Percentiles rank a stretch among this genome's conserved stretches.
Evolutionary conservation across 2,329 filamentous ascomycete species (phyloP).

Genomic region (Venturia nashicola): DNA sequence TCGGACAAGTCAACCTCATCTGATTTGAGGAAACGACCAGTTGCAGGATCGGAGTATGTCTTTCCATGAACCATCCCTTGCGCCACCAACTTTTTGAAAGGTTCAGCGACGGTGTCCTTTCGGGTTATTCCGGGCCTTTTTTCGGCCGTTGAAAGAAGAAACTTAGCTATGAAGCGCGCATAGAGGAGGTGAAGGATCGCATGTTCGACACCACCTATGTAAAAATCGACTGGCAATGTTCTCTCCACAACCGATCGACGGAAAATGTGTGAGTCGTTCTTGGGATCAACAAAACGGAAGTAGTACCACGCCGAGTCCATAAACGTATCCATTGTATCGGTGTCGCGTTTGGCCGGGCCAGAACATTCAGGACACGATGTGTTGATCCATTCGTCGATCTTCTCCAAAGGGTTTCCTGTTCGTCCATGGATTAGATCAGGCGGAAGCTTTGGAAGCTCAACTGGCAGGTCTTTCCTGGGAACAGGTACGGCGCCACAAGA

Average conservation of each 20-base stretch:
- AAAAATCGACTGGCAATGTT: conserved; percentile 69
- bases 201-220: conserved; percentile 81
- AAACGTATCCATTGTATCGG: conserved; percentile 94
- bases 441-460: conserved; percentile 58
- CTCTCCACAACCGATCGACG: conserved; percentile 43
- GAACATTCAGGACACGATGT: conserved; percentile 64
- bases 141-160: conserved; percentile 46
- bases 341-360: conserved; percentile 62
- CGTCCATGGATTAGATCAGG: conserved; percentile 56
- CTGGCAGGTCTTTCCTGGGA: conserved; percentile 62
- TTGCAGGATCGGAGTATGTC: conserved; percentile 64
- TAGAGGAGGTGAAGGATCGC: conserved; percentile 85
- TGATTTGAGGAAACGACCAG: conserved; percentile 63
- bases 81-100: conserved; percentile 70
- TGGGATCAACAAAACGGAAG: conserved; percentile 62
- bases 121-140: conserved; percentile 18
- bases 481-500: conserved; percentile 71
- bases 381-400: conserved; percentile 60
- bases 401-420: conserved; percentile 65
- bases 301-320: conserved; percentile 95
- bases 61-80: conserved; percentile 91
- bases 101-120: conserved; percentile 44
- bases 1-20: conserved; percentile 57
- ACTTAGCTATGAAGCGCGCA: conserved; percentile 82
- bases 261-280: conserved; percentile 51